Evolutionary conservation across 192 early-diverging fungal genomes (phyloP), one percentile per base, ranked within the genome.

Genomic region (Diversispora epigaea): DNA sequence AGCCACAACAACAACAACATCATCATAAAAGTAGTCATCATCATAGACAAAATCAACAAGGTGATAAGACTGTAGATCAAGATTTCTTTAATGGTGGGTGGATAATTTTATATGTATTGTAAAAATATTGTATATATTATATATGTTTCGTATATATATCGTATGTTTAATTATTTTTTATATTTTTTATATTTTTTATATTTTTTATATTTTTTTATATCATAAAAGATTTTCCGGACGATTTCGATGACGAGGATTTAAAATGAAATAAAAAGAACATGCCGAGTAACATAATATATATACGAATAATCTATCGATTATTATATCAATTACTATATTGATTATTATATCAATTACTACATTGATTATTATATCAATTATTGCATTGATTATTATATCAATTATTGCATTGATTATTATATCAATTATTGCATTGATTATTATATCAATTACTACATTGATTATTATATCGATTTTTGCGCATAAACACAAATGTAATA

Each of bases 161-260:
- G 25, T 32, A 32, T 32, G 25, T 32, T 32, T 32, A 32, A 32
- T 32, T 32, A 32, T 32, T 32, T 32, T 32, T 32, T n/a, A n/a
- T n/a, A n/a, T n/a, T n/a, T n/a, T n/a, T n/a, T n/a, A n/a, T n/a
- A n/a, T n/a, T n/a, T n/a, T n/a, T n/a, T n/a, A 46, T 50, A 52
- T 49, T 47, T 21, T 8, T 50, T 15, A 44, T n/a, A 0, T 64
- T 49, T 54, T 50, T 50, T 40, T 49, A 25, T 43, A 46, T 46
- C 54, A 6, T 40, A 56, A 7, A 19, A 75, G 73, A 75, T 55
- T 75, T 75, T 39, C 73, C 49, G 11, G 73, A 75, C 52, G 73
- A 75, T 64, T 75, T 75, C 57, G 73, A 75, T 64, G 73, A 75
- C n/a, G 73, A 75, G 3, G 73, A 75, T 43, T 39, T 75, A 6